Evolutionary conservation across 805 yeast genomes (phyloP).

Genomic region (Cyberlindnera misumaiensis): DNA sequence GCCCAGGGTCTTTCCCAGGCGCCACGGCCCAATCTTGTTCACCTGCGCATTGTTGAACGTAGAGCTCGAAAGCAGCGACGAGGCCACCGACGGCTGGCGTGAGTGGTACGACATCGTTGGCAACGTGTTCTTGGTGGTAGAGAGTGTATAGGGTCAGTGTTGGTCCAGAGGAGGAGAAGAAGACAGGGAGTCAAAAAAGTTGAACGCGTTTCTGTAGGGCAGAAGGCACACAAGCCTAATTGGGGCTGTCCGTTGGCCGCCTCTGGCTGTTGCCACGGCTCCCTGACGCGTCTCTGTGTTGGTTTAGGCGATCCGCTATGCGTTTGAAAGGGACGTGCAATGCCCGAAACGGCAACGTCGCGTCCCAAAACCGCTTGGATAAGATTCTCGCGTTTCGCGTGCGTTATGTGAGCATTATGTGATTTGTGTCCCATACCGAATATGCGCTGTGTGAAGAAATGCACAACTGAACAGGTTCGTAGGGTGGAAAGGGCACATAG

Average conservation of each 20-base stretch:
- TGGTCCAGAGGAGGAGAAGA: not conserved
- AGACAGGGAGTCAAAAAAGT: too few species aligned
- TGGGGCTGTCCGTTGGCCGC: too few species aligned
- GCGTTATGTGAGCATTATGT: slow-evolving; percentile 2
- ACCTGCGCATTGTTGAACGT: slow-evolving; percentile 32
- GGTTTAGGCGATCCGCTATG: too few species aligned
- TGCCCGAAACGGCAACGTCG: not conserved
- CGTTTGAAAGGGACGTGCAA: too few species aligned
- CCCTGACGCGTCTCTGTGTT: too few species aligned
- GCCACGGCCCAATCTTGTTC: slow-evolving; percentile 72
- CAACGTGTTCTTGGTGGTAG: not conserved
- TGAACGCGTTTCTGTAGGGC: too few species aligned
- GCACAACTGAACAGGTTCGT: too few species aligned
- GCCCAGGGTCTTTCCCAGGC: slow-evolving; percentile 70
- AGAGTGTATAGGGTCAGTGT: not conserved
- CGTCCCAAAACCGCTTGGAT: not conserved
- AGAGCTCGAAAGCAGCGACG: slow-evolving; percentile 43
- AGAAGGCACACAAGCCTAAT: too few species aligned
- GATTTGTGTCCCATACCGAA: too few species aligned
- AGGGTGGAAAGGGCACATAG: too few species aligned
- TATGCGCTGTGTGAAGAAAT: too few species aligned
- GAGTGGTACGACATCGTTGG: slow-evolving; percentile 28
- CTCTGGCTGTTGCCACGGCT: too few species aligned
- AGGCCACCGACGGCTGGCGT: slow-evolving; percentile 55
- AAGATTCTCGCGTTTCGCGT: slow-evolving; percentile 1